These are phyloP conservation scores for Suillus placidus DNA, from an alignment of 768 basidiomycete species.

Conservation along the genomic window DNA sequence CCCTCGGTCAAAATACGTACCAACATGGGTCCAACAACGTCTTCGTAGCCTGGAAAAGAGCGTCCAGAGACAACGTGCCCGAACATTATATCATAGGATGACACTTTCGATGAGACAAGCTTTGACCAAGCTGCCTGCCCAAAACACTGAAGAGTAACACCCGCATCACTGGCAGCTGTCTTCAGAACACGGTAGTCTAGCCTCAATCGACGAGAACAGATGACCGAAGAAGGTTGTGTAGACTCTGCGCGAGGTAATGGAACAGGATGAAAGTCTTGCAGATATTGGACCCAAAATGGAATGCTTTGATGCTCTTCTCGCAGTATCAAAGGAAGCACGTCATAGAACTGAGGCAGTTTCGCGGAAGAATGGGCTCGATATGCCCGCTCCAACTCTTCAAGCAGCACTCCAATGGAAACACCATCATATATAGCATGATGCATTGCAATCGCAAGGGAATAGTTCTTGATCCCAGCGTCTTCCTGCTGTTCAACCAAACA, in stretches of 20 bases:
- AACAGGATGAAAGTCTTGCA: constrained; percentile 27
- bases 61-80: constrained; percentile 51
- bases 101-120: constrained; percentile 23
- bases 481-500: constrained; percentile 7
- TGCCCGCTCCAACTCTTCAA: constrained; percentile 33
- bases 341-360: constrained; percentile 37
- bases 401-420: constrained; percentile 40
- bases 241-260: constrained; percentile 19
- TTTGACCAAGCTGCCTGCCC: constrained; percentile 37
- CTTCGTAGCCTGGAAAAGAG: constrained; percentile 42
- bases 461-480: constrained; percentile 13
- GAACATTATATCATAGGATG: constrained; percentile 43
- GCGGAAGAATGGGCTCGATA: constrained; percentile 29
- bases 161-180: constrained; percentile 16
- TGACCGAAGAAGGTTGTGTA: constrained; percentile 18
- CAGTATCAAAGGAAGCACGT: constrained; percentile 40
- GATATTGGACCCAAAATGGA: constrained; percentile 39
- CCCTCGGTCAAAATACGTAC: constrained; percentile 32
- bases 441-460: constrained; percentile 41
- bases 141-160: constrained; percentile 40
- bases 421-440: constrained; percentile 56
- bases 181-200: constrained; percentile 18
- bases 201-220: constrained; percentile 16
- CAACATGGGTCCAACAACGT: constrained; percentile 49
- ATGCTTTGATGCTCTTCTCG: constrained; percentile 42